Conservation (phyloP, 495 filamentous ascomycete genomes). For the Penicillium longicatenatum region DNA sequence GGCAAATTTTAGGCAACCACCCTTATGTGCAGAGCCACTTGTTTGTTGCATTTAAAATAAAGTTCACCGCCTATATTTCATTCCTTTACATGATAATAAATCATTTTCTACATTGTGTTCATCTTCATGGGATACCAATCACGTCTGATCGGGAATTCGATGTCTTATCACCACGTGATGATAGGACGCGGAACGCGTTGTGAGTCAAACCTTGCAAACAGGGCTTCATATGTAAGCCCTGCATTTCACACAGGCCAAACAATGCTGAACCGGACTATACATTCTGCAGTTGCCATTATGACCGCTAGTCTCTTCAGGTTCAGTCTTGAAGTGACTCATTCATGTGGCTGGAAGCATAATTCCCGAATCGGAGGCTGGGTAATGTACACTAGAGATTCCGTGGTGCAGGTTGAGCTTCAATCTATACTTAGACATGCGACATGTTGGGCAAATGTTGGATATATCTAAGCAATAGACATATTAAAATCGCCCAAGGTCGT, state of each 20-base stretch:
- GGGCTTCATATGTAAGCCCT: not conserved
- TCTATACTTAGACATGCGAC: not conserved
- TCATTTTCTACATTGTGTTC: not conserved
- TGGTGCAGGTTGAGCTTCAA: not conserved
- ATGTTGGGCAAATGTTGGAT: too few species aligned
- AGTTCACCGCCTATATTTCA: not conserved
- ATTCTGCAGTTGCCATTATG: not conserved
- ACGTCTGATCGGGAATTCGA: not conserved
- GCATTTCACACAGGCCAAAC: not conserved
- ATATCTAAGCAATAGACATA: too few species aligned
- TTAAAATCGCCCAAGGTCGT: too few species aligned
- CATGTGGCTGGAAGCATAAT: not conserved
- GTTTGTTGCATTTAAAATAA: too few species aligned
- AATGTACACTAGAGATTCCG: not conserved
- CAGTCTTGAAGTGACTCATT: not conserved
- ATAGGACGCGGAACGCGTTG: not conserved
- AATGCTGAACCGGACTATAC: not conserved
- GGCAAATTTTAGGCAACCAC: not conserved
- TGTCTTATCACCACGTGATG: slow-evolving; percentile 1
- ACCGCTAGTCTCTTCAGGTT: not conserved
- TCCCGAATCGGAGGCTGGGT: not conserved
- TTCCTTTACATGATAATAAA: not conserved
- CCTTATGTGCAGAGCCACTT: not conserved
- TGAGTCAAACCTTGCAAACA: slow-evolving; percentile 6
- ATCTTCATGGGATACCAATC: not conserved